Evolutionary conservation across 371 early-diverging fungal genomes (phyloP).

Genomic region (Syncephalastrum sp.): DNA sequence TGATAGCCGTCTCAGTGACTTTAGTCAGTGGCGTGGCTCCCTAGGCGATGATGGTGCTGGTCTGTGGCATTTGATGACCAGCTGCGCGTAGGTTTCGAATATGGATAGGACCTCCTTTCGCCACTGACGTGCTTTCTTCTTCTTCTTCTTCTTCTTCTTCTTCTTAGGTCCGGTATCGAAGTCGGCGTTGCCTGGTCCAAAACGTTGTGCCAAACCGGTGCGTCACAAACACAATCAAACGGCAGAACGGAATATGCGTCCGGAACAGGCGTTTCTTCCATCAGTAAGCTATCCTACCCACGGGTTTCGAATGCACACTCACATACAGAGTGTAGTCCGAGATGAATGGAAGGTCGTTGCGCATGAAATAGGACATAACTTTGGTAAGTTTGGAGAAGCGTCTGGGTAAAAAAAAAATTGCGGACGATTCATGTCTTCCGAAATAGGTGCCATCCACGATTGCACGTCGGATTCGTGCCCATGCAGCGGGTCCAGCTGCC

Average conservation of each 20-base stretch:
- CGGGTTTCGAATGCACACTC: background rate
- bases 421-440: background rate
- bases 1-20: constrained; percentile 80
- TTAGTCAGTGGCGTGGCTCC: constrained; percentile 84
- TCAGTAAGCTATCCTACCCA: constrained; percentile 33
- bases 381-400: constrained; percentile 45
- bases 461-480: constrained; percentile 63
- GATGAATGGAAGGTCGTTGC: constrained; percentile 96
- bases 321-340: constrained; percentile 37
- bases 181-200: constrained; percentile 95
- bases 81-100: constrained; percentile 60
- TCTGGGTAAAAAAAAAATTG: background rate
- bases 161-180: constrained; percentile 67
- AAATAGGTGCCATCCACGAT: constrained; percentile 66
- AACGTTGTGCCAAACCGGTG: constrained; percentile 65
- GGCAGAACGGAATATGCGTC: constrained; percentile 62
- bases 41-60: constrained; percentile 75
- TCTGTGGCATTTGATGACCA: constrained; percentile 94
- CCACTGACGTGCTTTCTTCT: background rate
- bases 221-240: constrained; percentile 32
- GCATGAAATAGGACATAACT: constrained; percentile 93
- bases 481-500: constrained; percentile 39
- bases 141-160: too few species aligned
- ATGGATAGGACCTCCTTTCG: background rate
- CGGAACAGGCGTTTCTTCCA: constrained; percentile 89